Percentiles rank a stretch among this genome's conserved stretches.
These are phyloP conservation scores for Rosellinia necatrix DNA, from an alignment of 2,329 filamentous ascomycete genomes.

Conservation along the genomic window DNA sequence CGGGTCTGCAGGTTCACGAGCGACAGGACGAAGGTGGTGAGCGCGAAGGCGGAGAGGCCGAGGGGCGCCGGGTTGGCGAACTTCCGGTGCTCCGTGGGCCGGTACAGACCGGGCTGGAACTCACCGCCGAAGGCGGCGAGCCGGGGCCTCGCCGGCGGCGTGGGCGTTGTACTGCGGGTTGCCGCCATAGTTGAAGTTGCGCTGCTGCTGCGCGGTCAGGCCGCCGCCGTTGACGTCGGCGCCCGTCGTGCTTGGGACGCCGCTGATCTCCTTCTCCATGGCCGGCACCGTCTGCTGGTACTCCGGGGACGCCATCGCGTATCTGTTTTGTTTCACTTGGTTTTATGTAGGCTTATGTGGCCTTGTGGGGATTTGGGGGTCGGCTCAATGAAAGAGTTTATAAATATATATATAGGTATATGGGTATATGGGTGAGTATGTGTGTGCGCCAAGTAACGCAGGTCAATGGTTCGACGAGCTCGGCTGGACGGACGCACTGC, in stretches of 20 bases:
- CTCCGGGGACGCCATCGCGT: slow-evolving; percentile 32
- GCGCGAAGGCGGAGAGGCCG: slow-evolving; percentile 76
- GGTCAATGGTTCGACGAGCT: not conserved
- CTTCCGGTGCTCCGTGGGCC: slow-evolving; percentile 67
- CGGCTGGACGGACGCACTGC: not conserved
- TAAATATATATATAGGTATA: no score
- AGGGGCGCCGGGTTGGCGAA: slow-evolving; percentile 81
- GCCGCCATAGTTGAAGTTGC: slow-evolving; percentile 44
- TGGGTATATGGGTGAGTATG: no score
- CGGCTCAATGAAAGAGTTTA: not conserved
- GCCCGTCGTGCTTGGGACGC: slow-evolving; percentile 20
- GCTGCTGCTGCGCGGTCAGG: slow-evolving; percentile 35
- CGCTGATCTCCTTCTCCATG: slow-evolving; percentile 32
- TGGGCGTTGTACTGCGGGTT: slow-evolving; percentile 48
- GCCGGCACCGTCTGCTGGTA: slow-evolving; percentile 12
- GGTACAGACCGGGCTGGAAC: slow-evolving; percentile 72
- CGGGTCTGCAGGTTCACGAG: slow-evolving; percentile 72
- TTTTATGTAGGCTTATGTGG: not conserved
- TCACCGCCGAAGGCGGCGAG: slow-evolving; percentile 71
- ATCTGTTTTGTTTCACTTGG: not conserved
- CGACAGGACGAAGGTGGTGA: slow-evolving; percentile 82
- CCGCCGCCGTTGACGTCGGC: slow-evolving; percentile 27
- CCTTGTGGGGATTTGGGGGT: not conserved
- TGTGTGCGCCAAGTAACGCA: no score
- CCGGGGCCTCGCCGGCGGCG: slow-evolving; percentile 41